Conservation (phyloP, 1,284 basidiomycete species). For the Peniophora sp. region DNA sequence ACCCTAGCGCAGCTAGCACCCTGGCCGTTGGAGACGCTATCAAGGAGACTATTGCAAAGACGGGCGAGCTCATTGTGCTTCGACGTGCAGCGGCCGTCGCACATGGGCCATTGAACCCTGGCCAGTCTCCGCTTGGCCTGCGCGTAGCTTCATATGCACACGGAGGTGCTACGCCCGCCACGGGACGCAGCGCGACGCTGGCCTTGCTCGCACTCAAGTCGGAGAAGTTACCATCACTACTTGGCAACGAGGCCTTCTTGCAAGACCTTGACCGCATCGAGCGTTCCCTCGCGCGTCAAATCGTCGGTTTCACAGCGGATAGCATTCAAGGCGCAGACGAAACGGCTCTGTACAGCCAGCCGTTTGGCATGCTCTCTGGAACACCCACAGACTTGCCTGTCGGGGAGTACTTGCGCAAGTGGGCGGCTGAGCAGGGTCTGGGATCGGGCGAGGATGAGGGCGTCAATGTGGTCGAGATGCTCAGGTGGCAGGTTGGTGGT, state of each 20-base stretch:
- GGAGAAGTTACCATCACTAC: constrained; percentile 32
- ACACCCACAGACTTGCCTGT: constrained; percentile 48
- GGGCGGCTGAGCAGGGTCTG: constrained; percentile 55
- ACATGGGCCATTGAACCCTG: constrained; percentile 42
- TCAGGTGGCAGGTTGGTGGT: constrained; percentile 62
- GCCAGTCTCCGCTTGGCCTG: constrained; percentile 35
- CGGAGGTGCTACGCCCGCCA: constrained; percentile 41
- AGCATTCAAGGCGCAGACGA: constrained; percentile 47
- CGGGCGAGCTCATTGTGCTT: constrained; percentile 86
- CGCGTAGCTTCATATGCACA: constrained; percentile 80
- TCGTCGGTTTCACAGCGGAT: constrained; percentile 78
- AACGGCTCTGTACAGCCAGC: constrained; percentile 71
- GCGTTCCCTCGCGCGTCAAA: constrained; percentile 76
- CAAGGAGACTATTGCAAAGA: constrained; percentile 72
- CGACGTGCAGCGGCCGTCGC: constrained; percentile 68
- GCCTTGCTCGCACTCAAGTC: constrained; percentile 56
- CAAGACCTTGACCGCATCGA: constrained; percentile 60
- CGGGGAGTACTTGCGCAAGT: constrained; percentile 55
- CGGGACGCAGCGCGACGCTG: constrained; percentile 68
- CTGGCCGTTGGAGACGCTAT: constrained; percentile 71
- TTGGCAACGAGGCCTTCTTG: constrained; percentile 36
- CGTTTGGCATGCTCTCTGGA: constrained; percentile 68
- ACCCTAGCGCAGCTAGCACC: constrained; percentile 22
- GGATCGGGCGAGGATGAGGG: constrained; percentile 27
- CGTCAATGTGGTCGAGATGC: constrained; percentile 53